phyloP scores from a whole-genome alignment of 805 yeast species.

The Sporopachydermia lactativora region DNA sequence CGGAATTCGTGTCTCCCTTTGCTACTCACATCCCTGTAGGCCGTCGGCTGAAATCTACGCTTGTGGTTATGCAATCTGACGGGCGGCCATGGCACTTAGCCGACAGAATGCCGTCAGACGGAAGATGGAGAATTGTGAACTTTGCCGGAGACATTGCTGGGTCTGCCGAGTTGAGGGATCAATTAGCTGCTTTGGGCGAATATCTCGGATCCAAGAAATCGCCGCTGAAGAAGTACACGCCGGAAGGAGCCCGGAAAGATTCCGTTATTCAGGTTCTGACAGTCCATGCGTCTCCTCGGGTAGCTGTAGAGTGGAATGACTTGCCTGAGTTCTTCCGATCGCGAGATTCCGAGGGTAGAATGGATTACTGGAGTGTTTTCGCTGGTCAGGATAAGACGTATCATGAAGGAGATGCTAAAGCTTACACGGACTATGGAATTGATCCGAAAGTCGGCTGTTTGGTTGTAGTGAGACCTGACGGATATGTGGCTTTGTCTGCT shows the following conservation, averaged over 20 bases:
- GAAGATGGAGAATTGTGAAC: slow-evolving; percentile 19
- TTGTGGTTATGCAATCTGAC: slow-evolving; percentile 16
- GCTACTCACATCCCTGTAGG: slow-evolving; percentile 18
- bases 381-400: slow-evolving; percentile 17
- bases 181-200: slow-evolving; percentile 7
- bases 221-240: slow-evolving; percentile 15
- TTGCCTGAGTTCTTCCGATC: slow-evolving; percentile 19
- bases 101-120: slow-evolving; percentile 17
- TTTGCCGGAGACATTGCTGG: slow-evolving; percentile 16
- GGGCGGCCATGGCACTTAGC: slow-evolving; percentile 15
- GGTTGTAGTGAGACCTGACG: slow-evolving; percentile 21
- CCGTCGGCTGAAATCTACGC: slow-evolving; percentile 15
- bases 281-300: slow-evolving; percentile 14
- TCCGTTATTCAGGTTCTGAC: slow-evolving; percentile 18
- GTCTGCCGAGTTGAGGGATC: slow-evolving; percentile 3
- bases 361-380: slow-evolving; percentile 19
- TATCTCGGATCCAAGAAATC: slow-evolving; percentile 5
- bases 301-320: slow-evolving; percentile 14
- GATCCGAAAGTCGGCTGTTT: slow-evolving; percentile 15
- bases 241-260: slow-evolving; percentile 14
- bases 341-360: slow-evolving; percentile 12
- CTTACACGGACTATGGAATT: slow-evolving; percentile 18
- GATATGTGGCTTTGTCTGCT: slow-evolving; percentile 18
- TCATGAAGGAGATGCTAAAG: slow-evolving; percentile 18
- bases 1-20: too few relatives aligned